phyloP scores from a whole-genome alignment of 306 rosid genomes.

The Fagus crenata region DNA sequence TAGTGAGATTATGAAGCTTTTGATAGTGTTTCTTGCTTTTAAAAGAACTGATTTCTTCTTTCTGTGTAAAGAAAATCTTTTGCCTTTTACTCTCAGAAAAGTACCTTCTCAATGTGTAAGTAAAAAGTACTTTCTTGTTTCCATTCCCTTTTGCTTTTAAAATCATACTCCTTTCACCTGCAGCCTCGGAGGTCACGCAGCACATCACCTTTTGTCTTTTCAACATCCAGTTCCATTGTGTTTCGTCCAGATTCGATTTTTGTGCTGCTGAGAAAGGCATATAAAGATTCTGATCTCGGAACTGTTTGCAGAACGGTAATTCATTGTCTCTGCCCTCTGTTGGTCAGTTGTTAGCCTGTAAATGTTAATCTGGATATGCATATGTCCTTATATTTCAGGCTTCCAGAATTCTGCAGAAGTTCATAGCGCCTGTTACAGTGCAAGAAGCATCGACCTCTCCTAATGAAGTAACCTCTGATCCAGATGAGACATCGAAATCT shows the following conservation, averaged over 20 bases:
- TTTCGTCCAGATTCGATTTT: conserved; percentile 78
- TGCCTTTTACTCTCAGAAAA: neutral
- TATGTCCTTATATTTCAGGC: conserved; percentile 55
- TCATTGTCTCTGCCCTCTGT: conserved; percentile 16
- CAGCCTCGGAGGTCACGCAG: conserved; percentile 87
- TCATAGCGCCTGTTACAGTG: conserved; percentile 55
- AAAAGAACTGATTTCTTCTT: neutral
- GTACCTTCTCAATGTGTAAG: neutral
- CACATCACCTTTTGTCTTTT: conserved; percentile 52
- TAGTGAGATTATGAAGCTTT: neutral
- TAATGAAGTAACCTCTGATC: conserved; percentile 44
- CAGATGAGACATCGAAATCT: conserved; percentile 53
- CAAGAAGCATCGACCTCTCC: conserved; percentile 52
- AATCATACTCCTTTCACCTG: conserved; percentile 27
- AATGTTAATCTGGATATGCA: conserved; percentile 21
- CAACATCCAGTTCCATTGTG: conserved; percentile 63
- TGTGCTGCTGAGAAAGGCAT: conserved; percentile 80
- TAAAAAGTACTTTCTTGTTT: neutral
- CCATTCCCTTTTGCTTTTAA: neutral
- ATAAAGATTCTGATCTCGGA: conserved; percentile 76
- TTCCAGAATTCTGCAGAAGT: conserved; percentile 75
- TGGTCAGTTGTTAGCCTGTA: conserved; percentile 19
- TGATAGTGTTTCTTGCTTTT: neutral
- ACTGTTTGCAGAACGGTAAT: conserved; percentile 81
- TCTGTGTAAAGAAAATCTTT: neutral